phyloP scores from a whole-genome alignment of 2,329 filamentous ascomycete genomes.

The Penicillium occitanis region DNA sequence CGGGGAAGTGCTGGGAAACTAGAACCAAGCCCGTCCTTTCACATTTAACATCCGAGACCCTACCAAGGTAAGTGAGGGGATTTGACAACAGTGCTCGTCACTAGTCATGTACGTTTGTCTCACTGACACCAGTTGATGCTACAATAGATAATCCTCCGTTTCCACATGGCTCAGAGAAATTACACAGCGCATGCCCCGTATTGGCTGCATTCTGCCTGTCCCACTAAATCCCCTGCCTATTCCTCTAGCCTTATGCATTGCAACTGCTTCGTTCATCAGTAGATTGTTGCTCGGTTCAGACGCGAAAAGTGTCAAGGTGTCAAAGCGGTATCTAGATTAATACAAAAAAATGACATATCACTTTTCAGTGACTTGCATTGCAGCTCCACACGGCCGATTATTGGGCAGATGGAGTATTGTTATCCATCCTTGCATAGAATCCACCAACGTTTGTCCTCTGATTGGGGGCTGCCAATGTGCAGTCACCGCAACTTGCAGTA shows the following conservation, averaged over 20 bases:
- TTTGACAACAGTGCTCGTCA: not conserved
- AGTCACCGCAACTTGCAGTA: constrained; percentile 5
- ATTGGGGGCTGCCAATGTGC: constrained; percentile 1
- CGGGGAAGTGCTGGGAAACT: not conserved
- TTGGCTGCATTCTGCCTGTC: constrained; percentile 4
- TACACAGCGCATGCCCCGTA: constrained; percentile 1
- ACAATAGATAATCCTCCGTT: constrained; percentile 8
- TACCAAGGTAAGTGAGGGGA: not conserved
- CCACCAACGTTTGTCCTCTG: not conserved
- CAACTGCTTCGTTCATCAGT: not conserved
- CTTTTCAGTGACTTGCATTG: constrained; percentile 8
- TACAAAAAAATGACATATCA: constrained; percentile 9
- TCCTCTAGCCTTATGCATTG: not conserved
- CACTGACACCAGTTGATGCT: not conserved
- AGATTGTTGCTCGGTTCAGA: not conserved
- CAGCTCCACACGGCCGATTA: constrained; percentile 7
- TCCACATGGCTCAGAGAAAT: constrained; percentile 13
- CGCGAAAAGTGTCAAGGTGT: constrained; percentile 2
- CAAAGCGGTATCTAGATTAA: constrained; percentile 7
- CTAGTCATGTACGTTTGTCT: constrained; percentile 9
- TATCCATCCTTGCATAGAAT: constrained; percentile 9
- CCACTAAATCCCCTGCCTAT: not conserved
- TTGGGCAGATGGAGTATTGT: constrained; percentile 7
- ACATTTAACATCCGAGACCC: not conserved
- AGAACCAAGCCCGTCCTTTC: not conserved